phyloP scores from a whole-genome alignment of 2,329 filamentous ascomycete genomes.

The Cladosporium sp. region DNA sequence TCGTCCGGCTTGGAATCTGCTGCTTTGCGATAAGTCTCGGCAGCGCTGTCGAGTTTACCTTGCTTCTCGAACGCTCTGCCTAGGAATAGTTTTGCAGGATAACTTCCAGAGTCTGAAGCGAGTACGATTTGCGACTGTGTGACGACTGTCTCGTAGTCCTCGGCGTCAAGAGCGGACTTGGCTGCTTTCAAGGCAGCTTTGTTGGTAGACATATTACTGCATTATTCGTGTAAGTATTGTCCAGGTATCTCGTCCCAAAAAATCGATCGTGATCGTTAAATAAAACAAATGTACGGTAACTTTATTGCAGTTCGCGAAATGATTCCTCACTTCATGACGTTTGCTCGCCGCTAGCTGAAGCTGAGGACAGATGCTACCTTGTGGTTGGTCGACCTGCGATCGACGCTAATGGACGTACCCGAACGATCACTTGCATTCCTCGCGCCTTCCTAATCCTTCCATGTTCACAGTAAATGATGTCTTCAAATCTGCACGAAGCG shows the following conservation, averaged over 20 bases:
- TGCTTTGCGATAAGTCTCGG: slow-evolving; percentile 70
- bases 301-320: background rate
- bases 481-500: too few relatives aligned
- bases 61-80: slow-evolving; percentile 81
- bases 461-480: too few relatives aligned
- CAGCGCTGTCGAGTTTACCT: slow-evolving; percentile 66
- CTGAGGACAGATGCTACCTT: background rate
- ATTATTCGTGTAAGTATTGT: background rate
- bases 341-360: background rate
- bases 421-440: too few relatives aligned
- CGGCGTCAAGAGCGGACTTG: slow-evolving; percentile 69
- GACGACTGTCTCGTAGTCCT: slow-evolving; percentile 74
- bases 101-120: slow-evolving; percentile 69
- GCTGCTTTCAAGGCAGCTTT: slow-evolving; percentile 81
- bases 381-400: too few relatives aligned
- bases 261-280: background rate
- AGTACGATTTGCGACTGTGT: slow-evolving; percentile 66
- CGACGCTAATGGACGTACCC: too few relatives aligned
- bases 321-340: slow-evolving; percentile 5
- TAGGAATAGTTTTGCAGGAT: slow-evolving; percentile 83
- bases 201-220: slow-evolving; percentile 37
- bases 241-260: background rate
- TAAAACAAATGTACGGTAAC: background rate
- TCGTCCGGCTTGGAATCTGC: slow-evolving; percentile 69
- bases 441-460: too few relatives aligned